These are phyloP conservation scores for Neurospora terricola DNA, from an alignment of 495 filamentous ascomycete species.

Conservation along the genomic window DNA sequence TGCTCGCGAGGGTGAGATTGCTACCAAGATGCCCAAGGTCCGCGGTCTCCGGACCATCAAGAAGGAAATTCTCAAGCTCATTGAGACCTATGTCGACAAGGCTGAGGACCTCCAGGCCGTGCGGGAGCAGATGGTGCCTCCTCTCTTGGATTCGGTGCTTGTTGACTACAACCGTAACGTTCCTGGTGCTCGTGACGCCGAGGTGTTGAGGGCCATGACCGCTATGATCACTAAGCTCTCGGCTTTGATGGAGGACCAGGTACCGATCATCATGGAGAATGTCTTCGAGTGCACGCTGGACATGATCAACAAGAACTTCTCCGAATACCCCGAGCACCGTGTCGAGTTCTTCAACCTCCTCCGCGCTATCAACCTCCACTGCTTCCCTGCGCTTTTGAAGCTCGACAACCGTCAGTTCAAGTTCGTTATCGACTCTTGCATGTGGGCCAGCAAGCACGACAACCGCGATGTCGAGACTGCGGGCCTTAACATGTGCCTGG, in stretches of 20 bases:
- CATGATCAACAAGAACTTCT: slow-evolving; percentile 99
- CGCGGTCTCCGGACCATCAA: slow-evolving; percentile 95
- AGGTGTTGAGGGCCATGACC: slow-evolving; percentile 95
- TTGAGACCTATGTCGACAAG: slow-evolving; percentile 96
- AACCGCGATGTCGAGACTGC: slow-evolving; percentile 96
- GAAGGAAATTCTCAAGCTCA: slow-evolving; percentile 97
- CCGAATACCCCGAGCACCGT: slow-evolving; percentile 94
- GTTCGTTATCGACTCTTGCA: slow-evolving; percentile 97
- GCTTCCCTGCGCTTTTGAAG: slow-evolving; percentile 88
- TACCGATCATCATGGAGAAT: slow-evolving; percentile 94
- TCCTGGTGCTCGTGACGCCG: slow-evolving; percentile 88
- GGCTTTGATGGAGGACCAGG: slow-evolving; percentile 93
- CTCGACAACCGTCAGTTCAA: slow-evolving; percentile 95
- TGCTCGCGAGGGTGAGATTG: slow-evolving; percentile 79
- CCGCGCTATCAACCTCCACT: slow-evolving; percentile 89
- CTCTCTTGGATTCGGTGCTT: slow-evolving; percentile 88
- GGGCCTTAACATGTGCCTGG: slow-evolving; percentile 97
- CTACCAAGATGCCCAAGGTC: slow-evolving; percentile 96
- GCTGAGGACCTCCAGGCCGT: slow-evolving; percentile 93
- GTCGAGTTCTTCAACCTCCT: slow-evolving; percentile 98
- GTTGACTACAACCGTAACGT: slow-evolving; percentile 97
- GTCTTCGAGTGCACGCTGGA: slow-evolving; percentile 97
- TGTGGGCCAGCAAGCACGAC: slow-evolving; percentile 99
- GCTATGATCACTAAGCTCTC: slow-evolving; percentile 92
- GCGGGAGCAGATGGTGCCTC: slow-evolving; percentile 85